A percentile compares a stretch with the other conserved stretches of the same genome.
phyloP scores from a whole-genome alignment of 2,329 filamentous ascomycete genomes.

The Balansia obtecta region DNA sequence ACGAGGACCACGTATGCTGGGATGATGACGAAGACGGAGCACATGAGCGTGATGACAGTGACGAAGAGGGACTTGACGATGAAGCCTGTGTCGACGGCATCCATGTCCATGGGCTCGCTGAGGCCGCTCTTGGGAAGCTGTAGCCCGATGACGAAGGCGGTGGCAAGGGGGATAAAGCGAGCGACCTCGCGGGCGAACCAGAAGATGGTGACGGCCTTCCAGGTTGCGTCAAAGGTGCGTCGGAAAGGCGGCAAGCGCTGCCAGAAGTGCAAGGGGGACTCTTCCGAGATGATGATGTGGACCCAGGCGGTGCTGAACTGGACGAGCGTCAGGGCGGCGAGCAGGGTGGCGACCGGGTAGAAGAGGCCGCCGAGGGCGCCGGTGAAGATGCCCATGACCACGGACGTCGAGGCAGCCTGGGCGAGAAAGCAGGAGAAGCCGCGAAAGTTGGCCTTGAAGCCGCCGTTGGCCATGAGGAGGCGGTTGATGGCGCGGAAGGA shows the following conservation, averaged over 20 bases:
- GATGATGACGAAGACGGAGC: conserved; percentile 54
- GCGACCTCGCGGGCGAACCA: conserved; percentile 44
- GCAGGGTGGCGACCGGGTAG: conserved; percentile 29
- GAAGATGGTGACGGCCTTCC: conserved; percentile 50
- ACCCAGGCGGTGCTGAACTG: conserved; percentile 70
- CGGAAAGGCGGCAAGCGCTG: conserved; percentile 55
- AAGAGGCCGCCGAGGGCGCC: conserved; percentile 31
- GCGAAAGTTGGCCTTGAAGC: conserved; percentile 55
- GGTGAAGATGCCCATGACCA: conserved; percentile 33
- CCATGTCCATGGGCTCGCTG: conserved; percentile 19
- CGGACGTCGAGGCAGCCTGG: conserved; percentile 19
- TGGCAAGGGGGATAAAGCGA: conserved; percentile 30
- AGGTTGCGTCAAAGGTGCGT: conserved; percentile 54
- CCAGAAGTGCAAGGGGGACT: conserved; percentile 51
- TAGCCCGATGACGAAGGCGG: conserved; percentile 33
- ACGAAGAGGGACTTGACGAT: conserved; percentile 33
- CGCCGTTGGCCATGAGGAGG: conserved; percentile 48
- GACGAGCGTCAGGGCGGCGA: conserved; percentile 49
- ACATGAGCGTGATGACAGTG: conserved; percentile 30
- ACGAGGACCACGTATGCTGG: conserved; percentile 66
- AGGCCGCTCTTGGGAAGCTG: conserved; percentile 23
- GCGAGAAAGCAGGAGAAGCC: conserved; percentile 44
- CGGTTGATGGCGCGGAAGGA: conserved; percentile 38
- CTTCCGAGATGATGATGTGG: conserved; percentile 69
- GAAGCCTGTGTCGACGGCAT: conserved; percentile 17